Evolutionary conservation across 169 alveolate genomes (phyloP), one percentile per base, ranked within the genome.

Genomic region (Plasmodium blacklocki): DNA sequence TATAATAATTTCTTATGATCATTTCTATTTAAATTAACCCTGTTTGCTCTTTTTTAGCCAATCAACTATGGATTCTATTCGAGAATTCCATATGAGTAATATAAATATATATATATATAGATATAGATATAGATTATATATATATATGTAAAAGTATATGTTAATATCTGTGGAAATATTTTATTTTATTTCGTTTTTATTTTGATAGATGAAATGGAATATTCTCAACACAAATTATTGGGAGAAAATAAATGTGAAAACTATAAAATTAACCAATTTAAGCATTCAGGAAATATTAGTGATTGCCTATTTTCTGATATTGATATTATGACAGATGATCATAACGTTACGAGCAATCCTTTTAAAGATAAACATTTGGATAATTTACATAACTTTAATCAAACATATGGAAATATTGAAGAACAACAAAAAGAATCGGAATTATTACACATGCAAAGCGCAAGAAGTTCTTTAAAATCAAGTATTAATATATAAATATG

Each of bases 371-470:
- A 29, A 21, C 45, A 67, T 29, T 47, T 29, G n/a, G 58, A 67
- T 15, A 70, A 54, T 15, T 71, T 83, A 43, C 23, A 43, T n/a
- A 60, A n/a, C 49, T 67, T 68, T 23, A 67, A 32, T 14, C 54
- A 23, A 54, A 67, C 52, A 29, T 56, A 26, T 73, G 62, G 70
- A 18, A 8, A 21, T 52, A 72, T 29, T 8, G 74, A 54, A 11
- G 64, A 21, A 56, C 56, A 70, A 68, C 49, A 83, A 68, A 83
- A 19, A 14, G 73, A 43, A 8, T 83, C 45, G 43, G 60, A 83
- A 21, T 6, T 83, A 50, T n/a, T 83, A 12, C 91, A 83, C 63
- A 83, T 83, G 85, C 91, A 70, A n/a, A 83, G 91, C 45, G 73
- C 80, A 26, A 43, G 91, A 58, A 83, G 91, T 68, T 67, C 91